A percentile compares a stretch with the other conserved stretches of the same genome.
Conservation (phyloP, 495 filamentous ascomycete genomes). For the Evansstolkia leycettana region DNA sequence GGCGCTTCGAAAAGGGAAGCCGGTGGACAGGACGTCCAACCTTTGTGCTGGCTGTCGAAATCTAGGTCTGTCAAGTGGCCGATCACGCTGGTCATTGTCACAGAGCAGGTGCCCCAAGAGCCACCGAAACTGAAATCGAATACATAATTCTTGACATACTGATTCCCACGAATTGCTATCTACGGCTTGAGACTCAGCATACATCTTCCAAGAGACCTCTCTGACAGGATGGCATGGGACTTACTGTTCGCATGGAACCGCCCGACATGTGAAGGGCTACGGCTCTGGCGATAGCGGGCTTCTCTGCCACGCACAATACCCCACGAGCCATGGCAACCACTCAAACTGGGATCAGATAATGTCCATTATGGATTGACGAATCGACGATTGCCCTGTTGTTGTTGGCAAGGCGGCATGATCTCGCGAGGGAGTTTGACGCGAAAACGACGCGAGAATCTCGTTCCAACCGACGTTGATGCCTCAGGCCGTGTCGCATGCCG, state of each 20-base stretch:
- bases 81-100: conserved; percentile 84
- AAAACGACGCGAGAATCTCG: too few relatives aligned
- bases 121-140: conserved; percentile 78
- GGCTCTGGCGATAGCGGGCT: conserved; percentile 90
- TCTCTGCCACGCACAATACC: conserved; percentile 91
- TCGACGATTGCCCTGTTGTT: too few relatives aligned
- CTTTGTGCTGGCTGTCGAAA: conserved; percentile 55
- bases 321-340: conserved; percentile 8
- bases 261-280: conserved; percentile 82
- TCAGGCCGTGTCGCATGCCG: neutral
- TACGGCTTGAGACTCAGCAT: conserved; percentile 24
- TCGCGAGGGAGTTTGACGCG: too few relatives aligned
- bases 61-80: conserved; percentile 71
- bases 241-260: conserved; percentile 55
- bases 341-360: too few relatives aligned
- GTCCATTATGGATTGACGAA: conserved; percentile 14
- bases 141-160: conserved; percentile 86
- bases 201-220: conserved; percentile 5
- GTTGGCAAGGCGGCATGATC: too few relatives aligned
- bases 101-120: conserved; percentile 69
- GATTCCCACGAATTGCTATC: conserved; percentile 47
- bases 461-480: neutral
- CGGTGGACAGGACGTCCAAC: conserved; percentile 73
- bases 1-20: conserved; percentile 72
- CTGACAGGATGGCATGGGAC: conserved; percentile 22